These are phyloP conservation scores for Fusarium goolgardi DNA, from an alignment of 2,329 filamentous ascomycete genomes.

Conservation along the genomic window DNA sequence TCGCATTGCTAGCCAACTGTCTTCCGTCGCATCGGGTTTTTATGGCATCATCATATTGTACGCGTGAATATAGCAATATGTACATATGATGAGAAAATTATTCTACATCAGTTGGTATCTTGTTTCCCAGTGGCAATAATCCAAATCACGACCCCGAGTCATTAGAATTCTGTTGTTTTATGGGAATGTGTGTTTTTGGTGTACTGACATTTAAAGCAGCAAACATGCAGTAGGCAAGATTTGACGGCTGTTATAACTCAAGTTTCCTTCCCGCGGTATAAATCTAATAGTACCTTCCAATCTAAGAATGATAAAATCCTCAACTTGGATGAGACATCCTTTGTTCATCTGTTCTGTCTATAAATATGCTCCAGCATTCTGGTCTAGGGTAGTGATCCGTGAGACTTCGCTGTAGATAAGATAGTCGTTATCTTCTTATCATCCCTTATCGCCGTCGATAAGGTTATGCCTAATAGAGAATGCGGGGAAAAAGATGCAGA, in stretches of 20 bases:
- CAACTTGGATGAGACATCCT: neutral
- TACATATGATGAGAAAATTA: too few relatives aligned
- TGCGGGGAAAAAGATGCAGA: neutral
- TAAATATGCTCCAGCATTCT: neutral
- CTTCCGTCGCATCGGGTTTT: too few relatives aligned
- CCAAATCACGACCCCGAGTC: too few relatives aligned
- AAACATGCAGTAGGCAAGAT: too few relatives aligned
- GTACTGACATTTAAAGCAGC: too few relatives aligned
- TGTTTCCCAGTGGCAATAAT: too few relatives aligned
- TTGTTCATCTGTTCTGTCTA: rapidly evolving
- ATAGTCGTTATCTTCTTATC: neutral
- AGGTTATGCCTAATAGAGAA: neutral
- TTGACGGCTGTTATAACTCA: too few relatives aligned
- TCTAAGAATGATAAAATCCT: rapidly evolving
- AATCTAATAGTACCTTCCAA: rapidly evolving
- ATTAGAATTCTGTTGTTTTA: too few relatives aligned
- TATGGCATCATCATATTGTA: neutral
- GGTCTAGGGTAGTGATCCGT: neutral
- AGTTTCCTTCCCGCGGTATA: rapidly evolving
- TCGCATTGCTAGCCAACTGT: too few relatives aligned
- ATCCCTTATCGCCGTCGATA: neutral
- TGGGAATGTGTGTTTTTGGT: too few relatives aligned
- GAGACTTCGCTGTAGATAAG: neutral
- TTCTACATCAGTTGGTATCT: too few relatives aligned
- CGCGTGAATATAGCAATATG: too few relatives aligned